Conservation (phyloP, 352 stramenopile species). For the Aphanomyces astaci region DNA sequence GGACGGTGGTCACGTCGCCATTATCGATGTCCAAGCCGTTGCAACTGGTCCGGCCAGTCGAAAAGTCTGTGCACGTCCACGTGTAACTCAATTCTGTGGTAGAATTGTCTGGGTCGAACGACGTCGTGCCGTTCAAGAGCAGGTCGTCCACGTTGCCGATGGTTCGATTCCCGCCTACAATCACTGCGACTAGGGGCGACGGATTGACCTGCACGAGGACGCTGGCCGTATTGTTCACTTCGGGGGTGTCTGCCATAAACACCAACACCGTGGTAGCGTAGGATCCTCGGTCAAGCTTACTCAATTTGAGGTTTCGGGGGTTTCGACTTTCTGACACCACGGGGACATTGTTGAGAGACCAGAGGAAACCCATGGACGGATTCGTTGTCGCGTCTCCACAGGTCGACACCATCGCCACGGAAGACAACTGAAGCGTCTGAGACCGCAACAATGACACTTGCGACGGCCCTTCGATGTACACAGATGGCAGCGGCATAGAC, state of each 20-base stretch:
- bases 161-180: not conserved
- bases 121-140: not conserved
- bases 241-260: not conserved
- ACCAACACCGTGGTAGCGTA: not conserved
- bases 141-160: not conserved
- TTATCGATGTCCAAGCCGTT: not conserved
- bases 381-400: constrained; percentile 3
- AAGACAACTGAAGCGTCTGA: not conserved
- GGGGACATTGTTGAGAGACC: not conserved
- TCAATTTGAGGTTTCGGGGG: not conserved
- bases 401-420: not conserved
- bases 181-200: not conserved
- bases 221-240: not conserved
- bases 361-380: not conserved
- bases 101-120: not conserved
- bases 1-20: constrained; percentile 24
- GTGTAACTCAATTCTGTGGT: not conserved
- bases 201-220: not conserved
- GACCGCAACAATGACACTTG: not conserved
- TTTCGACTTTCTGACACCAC: constrained; percentile 2
- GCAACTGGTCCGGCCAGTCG: not conserved
- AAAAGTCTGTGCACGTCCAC: not conserved
- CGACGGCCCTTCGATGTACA: constrained; percentile 1
- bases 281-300: not conserved
- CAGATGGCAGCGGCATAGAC: not conserved